Base-by-base conservation (phyloP, 441 rosid genomes). In the Corymbia citriodora region DNA sequence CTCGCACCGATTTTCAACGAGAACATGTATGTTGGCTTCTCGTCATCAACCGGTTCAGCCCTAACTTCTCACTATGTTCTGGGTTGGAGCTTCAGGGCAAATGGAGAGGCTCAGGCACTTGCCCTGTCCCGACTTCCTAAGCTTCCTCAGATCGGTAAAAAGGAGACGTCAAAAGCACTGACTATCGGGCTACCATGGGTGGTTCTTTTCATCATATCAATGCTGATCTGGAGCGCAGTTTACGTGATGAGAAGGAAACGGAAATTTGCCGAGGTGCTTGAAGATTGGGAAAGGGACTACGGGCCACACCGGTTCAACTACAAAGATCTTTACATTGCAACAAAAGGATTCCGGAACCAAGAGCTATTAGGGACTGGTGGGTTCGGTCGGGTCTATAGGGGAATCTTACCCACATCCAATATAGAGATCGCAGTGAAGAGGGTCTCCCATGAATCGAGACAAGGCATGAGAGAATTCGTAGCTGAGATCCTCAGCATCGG, bases 401-500 rank as follows among this genome's bases (percentile, higher is more conserved):
- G 99, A 23, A 93, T 91, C 25, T 91, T 98, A 68, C 95, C 92
- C 1, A 91, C 55, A 70, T 91, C 97, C 3, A 94, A 95, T 52
- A 31, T 93, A 54, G 93, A 95, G 89, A 92, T 97, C 25, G 98
- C 99, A 0, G 99, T 98, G 25, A 98, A 98, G 90, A 92, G 92
- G 89, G 92, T 97, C 55, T 96, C 99, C 2, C 95, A 96, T 45
- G 99, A 96, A 87, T 98, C 99, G 1, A 93, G 93, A 54, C 99
- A 98, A 92, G 99, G 99, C 10, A 88, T 96, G 86, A 96, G 94
- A 29, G 97, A 97, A 93, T 98, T 98, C 53, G 91, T 97, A 15
- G 93, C 99, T 0, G 99, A 98, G 91, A 96, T 98, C 2, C 93
- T 94, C 4, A 96, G 95, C 91, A 95, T 97, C 3, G 99, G 99